Evolutionary conservation across 192 early-diverging fungal species (phyloP), one percentile per base, ranked within the genome.

Genomic region (Gamsiella multidivaricata): DNA sequence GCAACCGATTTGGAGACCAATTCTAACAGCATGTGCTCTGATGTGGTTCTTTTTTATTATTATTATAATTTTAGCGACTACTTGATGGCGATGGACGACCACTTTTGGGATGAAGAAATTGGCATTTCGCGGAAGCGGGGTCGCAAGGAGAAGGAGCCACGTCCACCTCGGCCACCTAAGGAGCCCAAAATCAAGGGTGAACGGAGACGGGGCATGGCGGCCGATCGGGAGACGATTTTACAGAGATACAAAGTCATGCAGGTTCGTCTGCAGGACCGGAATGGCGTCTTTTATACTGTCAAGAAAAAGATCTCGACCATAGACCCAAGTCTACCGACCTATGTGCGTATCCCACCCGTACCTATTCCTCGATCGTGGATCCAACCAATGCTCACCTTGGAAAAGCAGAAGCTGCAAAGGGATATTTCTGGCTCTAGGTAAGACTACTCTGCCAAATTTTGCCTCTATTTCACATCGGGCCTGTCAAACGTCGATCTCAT

Each of bases 321-420:
- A 11, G 93, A 97, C 69, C 94, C 94, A 0, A 91, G 88, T 59
- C 70, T 94, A 61, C 94, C 94, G 2, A 96, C 95, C 0, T 96
- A 96, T 84, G 86, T 97, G 15, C 89, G 91, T 53, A 95, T 97
- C 47, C 94, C 94, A 51, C 87, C 93, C 20, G 85, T 83, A 11
- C 95, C 95, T 11, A 92, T 97, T 50, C 89, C 95, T 29, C 83
- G 88, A 39, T 91, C 94, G 6, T 97, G 95, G 95, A 93, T 93
- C 45, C 93, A 94, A 32, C 82, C 88, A 20, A 96, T 96, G 11
- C 69, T 80, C 3, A 82, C 87, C 8, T 74, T 87, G 18, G 69
- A 84, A 29, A 72, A 69, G 37, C 59, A 61, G 50, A 34, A 69
- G 33, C 55, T 42, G 15, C 26, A n/a, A 46, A 64, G 31, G 6